Evolutionary conservation across 257 asterid genomes (phyloP), one percentile per base, ranked within the genome.

Genomic region (Avicennia marina): DNA sequence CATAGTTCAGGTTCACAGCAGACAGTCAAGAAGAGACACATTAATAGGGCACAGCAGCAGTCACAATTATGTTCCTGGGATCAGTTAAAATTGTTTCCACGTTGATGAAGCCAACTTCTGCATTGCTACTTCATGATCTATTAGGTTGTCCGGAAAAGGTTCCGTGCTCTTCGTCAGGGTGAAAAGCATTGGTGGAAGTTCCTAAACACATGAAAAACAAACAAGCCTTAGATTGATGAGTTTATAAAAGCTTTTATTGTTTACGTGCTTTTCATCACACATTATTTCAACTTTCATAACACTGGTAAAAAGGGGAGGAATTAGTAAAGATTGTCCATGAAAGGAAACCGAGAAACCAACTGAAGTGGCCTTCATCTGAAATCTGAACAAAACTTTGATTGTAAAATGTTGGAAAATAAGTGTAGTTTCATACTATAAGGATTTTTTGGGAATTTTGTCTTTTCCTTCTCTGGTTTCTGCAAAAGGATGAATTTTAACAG

Each of bases 111-210:
- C 95, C 95, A 21, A 69, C 69, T 65, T 79, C 62, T 54, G 57
- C 64, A 81, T 53, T 43, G 63, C 73, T 66, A 71, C 79, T 70
- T 90, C 96, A 40, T 84, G 82, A 71, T 90, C 89, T 3, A 84
- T 87, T 64, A 87, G 78, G 72, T 87, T 94, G 25, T 87, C 96
- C 13, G 87, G 80, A 60, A 87, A 90, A 56, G 96, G 98, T 50
- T 90, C 98, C 0, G 96, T 90, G 77, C 96, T 87, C 81, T 84
- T 90, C 96, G 87, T 90, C 76, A 90, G 72, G 44, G 96, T 90
- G 65, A 90, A 90, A 52, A 90, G 42, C 68, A 87, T 95, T 0
- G 98, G 98, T 25, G 98, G 74, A 63, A 84, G 67, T 68, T 90
- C 95, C 98, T 90, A 63, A 4, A n/a, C n/a, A n/a, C n/a, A n/a